A percentile compares a stretch with the other conserved stretches of the same genome.
Evolutionary conservation across 345 rosid genomes (phyloP).

Genomic region (Adansonia digitata): DNA sequence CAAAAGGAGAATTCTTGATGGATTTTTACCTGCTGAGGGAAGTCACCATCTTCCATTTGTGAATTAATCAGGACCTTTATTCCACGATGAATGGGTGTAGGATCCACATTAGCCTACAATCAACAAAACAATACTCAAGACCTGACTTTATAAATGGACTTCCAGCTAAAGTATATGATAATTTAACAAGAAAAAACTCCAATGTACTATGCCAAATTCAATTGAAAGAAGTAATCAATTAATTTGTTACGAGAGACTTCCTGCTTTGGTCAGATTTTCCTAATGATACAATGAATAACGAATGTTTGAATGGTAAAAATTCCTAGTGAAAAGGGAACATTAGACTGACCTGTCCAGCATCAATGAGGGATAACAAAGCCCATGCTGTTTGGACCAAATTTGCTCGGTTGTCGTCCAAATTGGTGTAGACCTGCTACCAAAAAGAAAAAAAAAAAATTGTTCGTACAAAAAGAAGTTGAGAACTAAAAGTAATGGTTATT

Average conservation of each 20-base stretch:
- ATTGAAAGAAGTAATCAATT: background rate
- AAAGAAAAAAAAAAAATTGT: background rate
- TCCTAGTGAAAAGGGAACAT: background rate
- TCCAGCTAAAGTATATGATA: background rate
- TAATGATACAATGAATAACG: background rate
- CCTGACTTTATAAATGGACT: background rate
- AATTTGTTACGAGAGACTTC: background rate
- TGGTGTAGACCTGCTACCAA: slow-evolving; percentile 32
- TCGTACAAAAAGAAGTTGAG: background rate
- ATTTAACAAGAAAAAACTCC: background rate
- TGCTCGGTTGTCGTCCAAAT: slow-evolving; percentile 31
- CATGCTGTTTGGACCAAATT: slow-evolving; percentile 54
- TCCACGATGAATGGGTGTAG: slow-evolving; percentile 40
- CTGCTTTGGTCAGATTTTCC: background rate
- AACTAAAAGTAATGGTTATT: background rate
- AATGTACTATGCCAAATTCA: background rate
- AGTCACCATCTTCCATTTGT: slow-evolving; percentile 56
- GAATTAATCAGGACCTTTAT: slow-evolving; percentile 37
- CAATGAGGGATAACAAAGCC: slow-evolving; percentile 47
- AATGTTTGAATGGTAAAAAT: background rate
- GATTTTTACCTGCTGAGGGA: slow-evolving; percentile 40
- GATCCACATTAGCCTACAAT: slow-evolving; percentile 25
- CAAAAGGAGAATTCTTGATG: too few species aligned
- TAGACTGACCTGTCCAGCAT: slow-evolving; percentile 38
- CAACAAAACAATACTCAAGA: background rate